Conservation (phyloP, 371 early-diverging fungal genomes). For the Mortierella sp. region DNA sequence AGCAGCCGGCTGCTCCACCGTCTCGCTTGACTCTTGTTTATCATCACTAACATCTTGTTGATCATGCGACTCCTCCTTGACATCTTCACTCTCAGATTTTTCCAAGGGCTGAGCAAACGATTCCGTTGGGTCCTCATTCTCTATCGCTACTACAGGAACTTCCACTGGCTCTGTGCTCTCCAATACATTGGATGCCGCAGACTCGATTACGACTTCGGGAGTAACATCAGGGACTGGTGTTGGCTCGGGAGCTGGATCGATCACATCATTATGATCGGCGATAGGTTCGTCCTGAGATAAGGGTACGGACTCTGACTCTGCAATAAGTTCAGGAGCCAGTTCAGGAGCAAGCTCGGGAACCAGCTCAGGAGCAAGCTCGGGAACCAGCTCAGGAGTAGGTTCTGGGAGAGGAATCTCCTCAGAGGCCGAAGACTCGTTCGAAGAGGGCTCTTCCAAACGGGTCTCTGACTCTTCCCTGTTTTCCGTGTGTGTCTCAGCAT, state of each 20-base stretch:
- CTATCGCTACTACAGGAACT: neutral
- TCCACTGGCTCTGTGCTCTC: slow-evolving; percentile 10
- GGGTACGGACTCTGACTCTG: slow-evolving; percentile 4
- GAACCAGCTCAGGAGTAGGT: neutral
- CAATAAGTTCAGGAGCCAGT: neutral
- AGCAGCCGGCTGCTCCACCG: slow-evolving; percentile 43
- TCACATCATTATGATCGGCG: neutral
- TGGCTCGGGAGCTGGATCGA: slow-evolving; percentile 9
- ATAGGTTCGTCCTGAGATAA: neutral
- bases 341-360: slow-evolving; percentile 3
- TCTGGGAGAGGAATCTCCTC: neutral
- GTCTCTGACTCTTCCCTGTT: neutral
- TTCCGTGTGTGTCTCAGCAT: neutral
- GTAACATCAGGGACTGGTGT: slow-evolving; percentile 23
- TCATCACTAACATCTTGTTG: neutral
- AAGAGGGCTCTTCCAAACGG: neutral
- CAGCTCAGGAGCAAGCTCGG: neutral
- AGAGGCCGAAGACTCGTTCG: neutral
- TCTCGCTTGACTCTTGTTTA: neutral
- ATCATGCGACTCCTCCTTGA: neutral
- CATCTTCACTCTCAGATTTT: neutral
- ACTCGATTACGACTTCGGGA: slow-evolving; percentile 10
- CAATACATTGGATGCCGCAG: neutral
- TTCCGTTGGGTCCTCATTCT: neutral
- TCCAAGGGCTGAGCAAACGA: neutral